Evolutionary conservation across 768 basidiomycete species (phyloP).

Genomic region (Mrakia frigida): DNA sequence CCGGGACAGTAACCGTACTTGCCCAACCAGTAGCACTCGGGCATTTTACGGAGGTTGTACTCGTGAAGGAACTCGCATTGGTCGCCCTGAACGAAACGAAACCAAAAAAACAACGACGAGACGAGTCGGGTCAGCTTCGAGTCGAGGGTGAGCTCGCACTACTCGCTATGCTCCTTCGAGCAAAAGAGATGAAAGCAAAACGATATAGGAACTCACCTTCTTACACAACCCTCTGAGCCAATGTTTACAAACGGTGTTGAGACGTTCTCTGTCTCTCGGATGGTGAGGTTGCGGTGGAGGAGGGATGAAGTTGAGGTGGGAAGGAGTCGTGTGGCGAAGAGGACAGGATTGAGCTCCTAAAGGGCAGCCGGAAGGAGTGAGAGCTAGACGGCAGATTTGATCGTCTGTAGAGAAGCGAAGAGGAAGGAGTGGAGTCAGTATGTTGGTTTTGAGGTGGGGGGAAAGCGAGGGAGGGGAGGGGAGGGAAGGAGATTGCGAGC

Average conservation of each 20-base stretch:
- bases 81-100: slow-evolving; percentile 53
- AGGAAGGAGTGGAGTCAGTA: background rate
- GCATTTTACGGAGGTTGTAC: slow-evolving; percentile 96
- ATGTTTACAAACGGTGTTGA: slow-evolving; percentile 95
- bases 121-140: too few relatives aligned
- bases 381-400: slow-evolving; percentile 82
- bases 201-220: slow-evolving; percentile 48
- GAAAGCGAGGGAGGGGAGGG: background rate
- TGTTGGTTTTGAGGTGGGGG: too few relatives aligned
- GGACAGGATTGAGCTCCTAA: slow-evolving; percentile 89
- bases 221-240: slow-evolving; percentile 97
- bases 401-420: slow-evolving; percentile 57
- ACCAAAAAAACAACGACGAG: background rate
- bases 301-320: slow-evolving; percentile 81
- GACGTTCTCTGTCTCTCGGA: slow-evolving; percentile 63
- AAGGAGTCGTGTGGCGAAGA: slow-evolving; percentile 82
- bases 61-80: slow-evolving; percentile 98
- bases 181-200: background rate
- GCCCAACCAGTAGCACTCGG: slow-evolving; percentile 98
- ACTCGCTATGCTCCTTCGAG: too few relatives aligned
- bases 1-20: slow-evolving; percentile 97
- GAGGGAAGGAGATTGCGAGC: background rate
- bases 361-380: slow-evolving; percentile 79
- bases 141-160: too few relatives aligned
- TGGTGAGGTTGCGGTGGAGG: slow-evolving; percentile 75